Evolutionary conservation across 2,329 filamentous ascomycete species (phyloP).

Genomic region (Pestalotiopsis sp.): DNA sequence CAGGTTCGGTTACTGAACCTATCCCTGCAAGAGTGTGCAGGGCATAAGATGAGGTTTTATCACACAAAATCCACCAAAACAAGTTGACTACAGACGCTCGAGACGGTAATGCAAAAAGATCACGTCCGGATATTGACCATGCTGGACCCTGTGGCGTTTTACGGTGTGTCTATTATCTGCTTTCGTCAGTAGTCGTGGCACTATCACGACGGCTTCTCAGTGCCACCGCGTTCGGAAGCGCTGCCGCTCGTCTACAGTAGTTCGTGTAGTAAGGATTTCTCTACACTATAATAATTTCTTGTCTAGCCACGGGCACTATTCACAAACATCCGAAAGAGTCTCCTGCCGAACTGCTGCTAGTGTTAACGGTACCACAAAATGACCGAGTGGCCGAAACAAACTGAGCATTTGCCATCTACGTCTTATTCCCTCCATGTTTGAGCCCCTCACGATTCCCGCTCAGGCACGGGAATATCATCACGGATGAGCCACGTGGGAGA

Average conservation of each 20-base stretch:
- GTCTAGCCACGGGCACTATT: too few relatives aligned
- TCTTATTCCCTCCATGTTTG: neutral
- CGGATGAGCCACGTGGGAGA: neutral
- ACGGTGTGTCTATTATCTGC: neutral
- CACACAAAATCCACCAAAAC: neutral
- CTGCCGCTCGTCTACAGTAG: neutral
- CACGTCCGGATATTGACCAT: neutral
- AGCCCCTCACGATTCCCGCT: neutral
- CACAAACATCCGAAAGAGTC: too few relatives aligned
- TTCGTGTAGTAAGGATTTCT: neutral
- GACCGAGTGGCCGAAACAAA: too few relatives aligned
- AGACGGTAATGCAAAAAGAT: too few relatives aligned
- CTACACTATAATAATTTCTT: too few relatives aligned
- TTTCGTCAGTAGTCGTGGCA: neutral
- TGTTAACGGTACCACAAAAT: too few relatives aligned
- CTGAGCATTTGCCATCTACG: neutral
- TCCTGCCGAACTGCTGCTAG: too few relatives aligned
- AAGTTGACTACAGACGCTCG: neutral
- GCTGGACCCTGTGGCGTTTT: neutral
- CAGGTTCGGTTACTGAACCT: neutral
- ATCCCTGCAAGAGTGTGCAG: neutral
- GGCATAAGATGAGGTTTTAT: neutral
- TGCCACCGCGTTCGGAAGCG: neutral
- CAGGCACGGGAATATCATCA: neutral
- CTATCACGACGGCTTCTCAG: neutral